phyloP scores from a whole-genome alignment of 768 basidiomycete species.

The Russula sp. region DNA sequence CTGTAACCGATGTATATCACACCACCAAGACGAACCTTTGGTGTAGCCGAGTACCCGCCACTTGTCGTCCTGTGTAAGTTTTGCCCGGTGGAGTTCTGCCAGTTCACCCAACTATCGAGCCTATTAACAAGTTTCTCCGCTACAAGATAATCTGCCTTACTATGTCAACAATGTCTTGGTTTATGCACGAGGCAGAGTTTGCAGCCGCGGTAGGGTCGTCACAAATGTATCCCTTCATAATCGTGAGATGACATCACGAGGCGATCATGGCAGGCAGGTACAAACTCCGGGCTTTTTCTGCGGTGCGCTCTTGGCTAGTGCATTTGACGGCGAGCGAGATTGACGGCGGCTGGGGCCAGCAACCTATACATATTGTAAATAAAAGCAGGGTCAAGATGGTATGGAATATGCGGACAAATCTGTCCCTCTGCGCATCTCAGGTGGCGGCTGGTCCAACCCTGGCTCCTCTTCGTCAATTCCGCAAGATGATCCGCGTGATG shows the following conservation, averaged over 20 bases:
- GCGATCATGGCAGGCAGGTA: background rate
- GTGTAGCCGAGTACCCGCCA: conserved; percentile 66
- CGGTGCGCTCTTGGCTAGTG: background rate
- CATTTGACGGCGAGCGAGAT: conserved; percentile 1
- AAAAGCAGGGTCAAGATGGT: background rate
- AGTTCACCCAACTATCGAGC: conserved; percentile 60
- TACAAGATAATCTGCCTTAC: conserved; percentile 48
- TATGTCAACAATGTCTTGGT: conserved; percentile 75
- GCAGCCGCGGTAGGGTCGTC: conserved; percentile 41
- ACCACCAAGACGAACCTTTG: conserved; percentile 50
- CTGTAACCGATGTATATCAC: background rate
- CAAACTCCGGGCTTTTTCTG: conserved; percentile 15
- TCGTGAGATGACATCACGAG: conserved; percentile 3
- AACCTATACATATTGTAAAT: background rate
- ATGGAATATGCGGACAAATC: background rate
- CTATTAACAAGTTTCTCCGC: background rate
- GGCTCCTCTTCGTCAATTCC: conserved; percentile 6
- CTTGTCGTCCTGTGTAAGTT: conserved; percentile 55
- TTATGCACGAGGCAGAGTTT: conserved; percentile 43
- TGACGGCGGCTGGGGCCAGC: conserved; percentile 1
- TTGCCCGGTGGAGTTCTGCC: conserved; percentile 59
- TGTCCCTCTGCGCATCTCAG: background rate
- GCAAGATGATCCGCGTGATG: conserved; percentile 14
- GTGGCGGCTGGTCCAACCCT: background rate
- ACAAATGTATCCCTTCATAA: conserved; percentile 59